These are phyloP conservation scores for Thecaphora thlaspeos DNA, from an alignment of 1,284 basidiomycete species.

Conservation along the genomic window DNA sequence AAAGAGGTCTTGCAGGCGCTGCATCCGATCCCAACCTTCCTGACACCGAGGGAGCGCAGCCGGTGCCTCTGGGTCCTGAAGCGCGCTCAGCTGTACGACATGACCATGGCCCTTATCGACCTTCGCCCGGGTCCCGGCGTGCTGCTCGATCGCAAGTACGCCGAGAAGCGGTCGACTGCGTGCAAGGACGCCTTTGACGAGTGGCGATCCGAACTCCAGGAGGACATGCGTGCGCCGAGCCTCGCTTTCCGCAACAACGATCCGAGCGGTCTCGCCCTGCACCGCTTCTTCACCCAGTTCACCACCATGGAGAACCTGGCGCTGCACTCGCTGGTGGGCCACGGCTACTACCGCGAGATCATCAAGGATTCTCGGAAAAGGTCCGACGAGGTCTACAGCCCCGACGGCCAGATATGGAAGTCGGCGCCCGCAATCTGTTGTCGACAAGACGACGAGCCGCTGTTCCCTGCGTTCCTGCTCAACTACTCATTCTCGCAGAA, in stretches of 20 bases:
- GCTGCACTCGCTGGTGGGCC: constrained; percentile 19
- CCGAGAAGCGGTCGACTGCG: constrained; percentile 15
- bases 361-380: constrained; percentile 24
- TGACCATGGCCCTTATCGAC: constrained; percentile 16
- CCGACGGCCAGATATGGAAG: constrained; percentile 20
- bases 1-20: constrained; percentile 12
- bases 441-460: constrained; percentile 19
- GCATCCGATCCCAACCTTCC: constrained; percentile 16
- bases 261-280: constrained; percentile 22
- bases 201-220: constrained; percentile 32
- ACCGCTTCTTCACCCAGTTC: constrained; percentile 30
- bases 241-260: constrained; percentile 17
- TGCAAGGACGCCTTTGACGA: constrained; percentile 29
- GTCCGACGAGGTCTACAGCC: constrained; percentile 16
- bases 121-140: no score
- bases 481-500: constrained; percentile 24
- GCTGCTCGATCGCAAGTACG: constrained; percentile 11
- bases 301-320: constrained; percentile 24
- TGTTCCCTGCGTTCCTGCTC: constrained; percentile 29
- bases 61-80: constrained; percentile 34
- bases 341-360: constrained; percentile 30
- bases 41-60: constrained; percentile 28
- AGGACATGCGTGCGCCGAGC: constrained; percentile 33
- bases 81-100: constrained; percentile 21
- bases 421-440: constrained; percentile 18